Evolutionary conservation across 2,329 filamentous ascomycete genomes (phyloP), one percentile per base, ranked within the genome.

Genomic region (Trichoderma polysporum): DNA sequence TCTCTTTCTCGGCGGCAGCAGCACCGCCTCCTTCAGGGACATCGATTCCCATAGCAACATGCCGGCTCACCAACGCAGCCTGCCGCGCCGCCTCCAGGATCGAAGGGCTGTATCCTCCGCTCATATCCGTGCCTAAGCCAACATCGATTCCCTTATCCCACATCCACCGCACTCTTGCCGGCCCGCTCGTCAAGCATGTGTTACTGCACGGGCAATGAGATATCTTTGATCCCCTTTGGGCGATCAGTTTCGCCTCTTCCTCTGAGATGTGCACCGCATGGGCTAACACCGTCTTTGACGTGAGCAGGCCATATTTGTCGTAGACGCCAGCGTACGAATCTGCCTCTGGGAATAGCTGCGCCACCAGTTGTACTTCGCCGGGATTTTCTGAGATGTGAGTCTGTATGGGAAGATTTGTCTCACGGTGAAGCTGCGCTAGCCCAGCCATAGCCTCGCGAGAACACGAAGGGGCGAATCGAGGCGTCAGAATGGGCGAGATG

Each of bases 141-240:
- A 97, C 88, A 0, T 86, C 88, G 53, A 98, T 84, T 0, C 92
- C 93, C 61, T 85, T 84, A 25, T 93, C 85, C 61, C 97, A 83
- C 71, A 97, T 76, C 78, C 86, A 86, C 19, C 94, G 84, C 2
- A 99, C 90, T 4, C 87, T 88, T 9, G 92, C 91, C 57, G 89
- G 85, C 0, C 95, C 95, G 33, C 88, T 92, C 1, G 92, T 92
- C 57, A 99, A 83, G 0, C 91, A 88, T 6, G 88, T 90, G 78
- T 99, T 99, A 72, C 89, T 93, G 64, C 90, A 91, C 0, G 94
- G 94, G 76, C 94, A 98, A 79, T 98, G 94, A 5, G 87, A 87
- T 19, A 98, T 84, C 71, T 91, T 92, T 4, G 88, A 82, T 4
- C 85, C 79, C 0, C 90, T 81, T 2, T 74, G 68, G 0, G 85